Conservation (phyloP, 495 filamentous ascomycete genomes). For the Cairneyella variabilis region DNA sequence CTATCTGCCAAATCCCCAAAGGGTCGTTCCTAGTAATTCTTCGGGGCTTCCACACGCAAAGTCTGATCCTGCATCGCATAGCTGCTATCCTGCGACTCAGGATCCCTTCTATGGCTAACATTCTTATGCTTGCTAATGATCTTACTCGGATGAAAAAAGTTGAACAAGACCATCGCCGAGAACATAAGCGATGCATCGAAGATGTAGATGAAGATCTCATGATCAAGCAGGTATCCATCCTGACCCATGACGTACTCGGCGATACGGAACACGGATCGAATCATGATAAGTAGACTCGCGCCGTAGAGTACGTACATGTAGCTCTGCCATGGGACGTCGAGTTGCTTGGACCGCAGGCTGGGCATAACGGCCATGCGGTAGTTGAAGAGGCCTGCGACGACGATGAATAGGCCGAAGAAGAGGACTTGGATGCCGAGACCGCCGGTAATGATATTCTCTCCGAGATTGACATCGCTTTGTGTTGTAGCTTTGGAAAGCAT, state of each 20-base stretch:
- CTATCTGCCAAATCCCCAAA: no score
- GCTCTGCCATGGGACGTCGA: conserved; percentile 20
- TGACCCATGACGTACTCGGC: conserved; percentile 55
- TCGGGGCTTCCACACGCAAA: not conserved
- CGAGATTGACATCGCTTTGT: conserved; percentile 26
- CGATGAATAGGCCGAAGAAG: conserved; percentile 48
- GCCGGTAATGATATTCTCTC: conserved; percentile 39
- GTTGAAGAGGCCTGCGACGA: conserved; percentile 38
- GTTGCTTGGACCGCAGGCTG: conserved; percentile 8
- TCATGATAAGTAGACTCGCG: conserved; percentile 49
- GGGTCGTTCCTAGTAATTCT: not conserved
- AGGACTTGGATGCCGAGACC: conserved; percentile 44
- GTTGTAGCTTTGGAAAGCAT: conserved; percentile 34
- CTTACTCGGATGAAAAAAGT: conserved; percentile 47
- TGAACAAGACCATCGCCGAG: conserved; percentile 40
- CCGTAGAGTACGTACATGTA: conserved; percentile 41
- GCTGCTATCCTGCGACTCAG: conserved; percentile 5
- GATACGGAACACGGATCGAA: conserved; percentile 54
- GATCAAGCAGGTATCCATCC: conserved; percentile 30
- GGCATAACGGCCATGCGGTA: conserved; percentile 21
- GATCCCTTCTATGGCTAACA: not conserved
- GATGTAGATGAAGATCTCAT: conserved; percentile 25
- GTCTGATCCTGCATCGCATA: conserved; percentile 1
- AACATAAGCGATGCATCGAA: conserved; percentile 53
- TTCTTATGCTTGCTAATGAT: conserved; percentile 9